These are phyloP conservation scores for Didymella sp. DNA, from an alignment of 2,329 filamentous ascomycete species.

Conservation along the genomic window DNA sequence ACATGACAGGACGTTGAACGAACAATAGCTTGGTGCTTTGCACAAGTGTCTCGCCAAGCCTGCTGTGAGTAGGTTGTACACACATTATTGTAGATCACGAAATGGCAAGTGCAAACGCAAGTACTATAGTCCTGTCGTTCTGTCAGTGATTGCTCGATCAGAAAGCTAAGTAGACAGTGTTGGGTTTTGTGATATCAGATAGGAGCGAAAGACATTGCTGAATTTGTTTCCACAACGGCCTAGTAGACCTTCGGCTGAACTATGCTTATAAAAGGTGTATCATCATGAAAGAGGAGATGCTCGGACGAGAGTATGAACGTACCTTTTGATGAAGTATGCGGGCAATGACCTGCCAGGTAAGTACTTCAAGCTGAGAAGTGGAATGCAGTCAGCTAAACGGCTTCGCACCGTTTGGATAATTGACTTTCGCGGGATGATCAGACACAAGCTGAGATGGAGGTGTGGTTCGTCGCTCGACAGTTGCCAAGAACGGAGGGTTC, in stretches of 20 bases:
- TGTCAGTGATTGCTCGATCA: slow-evolving; percentile 13
- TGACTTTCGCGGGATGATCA: slow-evolving; percentile 9
- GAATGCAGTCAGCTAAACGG: not conserved
- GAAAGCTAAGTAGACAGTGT: not conserved
- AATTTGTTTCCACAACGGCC: slow-evolving; percentile 51
- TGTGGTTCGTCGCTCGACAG: slow-evolving; percentile 11
- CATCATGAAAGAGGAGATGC: slow-evolving; percentile 42
- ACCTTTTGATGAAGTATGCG: slow-evolving; percentile 24
- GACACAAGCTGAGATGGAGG: slow-evolving; percentile 3
- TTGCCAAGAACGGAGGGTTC: slow-evolving; percentile 17
- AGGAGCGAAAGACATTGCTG: slow-evolving; percentile 54
- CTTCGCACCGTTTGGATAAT: not conserved
- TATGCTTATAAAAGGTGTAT: slow-evolving; percentile 52
- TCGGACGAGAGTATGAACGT: slow-evolving; percentile 26
- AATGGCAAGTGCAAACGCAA: not conserved
- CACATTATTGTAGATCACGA: not conserved
- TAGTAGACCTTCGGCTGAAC: slow-evolving; percentile 52
- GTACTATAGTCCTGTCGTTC: not conserved
- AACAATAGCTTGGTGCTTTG: slow-evolving; percentile 21
- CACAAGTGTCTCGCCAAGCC: not conserved
- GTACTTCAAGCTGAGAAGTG: not conserved
- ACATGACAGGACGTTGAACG: slow-evolving; percentile 12
- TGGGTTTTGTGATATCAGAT: slow-evolving; percentile 41
- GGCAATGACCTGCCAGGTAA: not conserved
- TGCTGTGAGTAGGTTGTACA: not conserved